These are phyloP conservation scores for Amaranthus cruentus DNA, from an alignment of 148 eudicot genomes.

Conservation along the genomic window DNA sequence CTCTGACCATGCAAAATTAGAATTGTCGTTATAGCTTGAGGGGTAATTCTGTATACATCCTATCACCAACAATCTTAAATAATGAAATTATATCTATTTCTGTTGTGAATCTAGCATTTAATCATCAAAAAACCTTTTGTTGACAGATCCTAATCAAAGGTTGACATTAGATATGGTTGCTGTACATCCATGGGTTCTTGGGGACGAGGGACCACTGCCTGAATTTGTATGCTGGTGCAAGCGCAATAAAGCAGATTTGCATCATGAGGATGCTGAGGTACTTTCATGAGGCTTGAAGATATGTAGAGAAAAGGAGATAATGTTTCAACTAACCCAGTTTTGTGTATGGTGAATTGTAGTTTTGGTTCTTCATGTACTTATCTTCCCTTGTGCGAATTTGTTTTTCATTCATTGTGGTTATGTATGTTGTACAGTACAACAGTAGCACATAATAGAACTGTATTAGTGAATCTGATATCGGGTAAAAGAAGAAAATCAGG, in stretches of 20 bases:
- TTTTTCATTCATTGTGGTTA: conserved; percentile 9
- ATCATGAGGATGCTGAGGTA: conserved; percentile 14
- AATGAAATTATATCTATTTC: background rate
- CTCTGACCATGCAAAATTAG: too few species aligned
- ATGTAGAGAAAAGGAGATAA: conserved; percentile 1
- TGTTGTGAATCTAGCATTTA: background rate
- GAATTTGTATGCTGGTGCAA: conserved; percentile 82
- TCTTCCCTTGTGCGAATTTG: background rate
- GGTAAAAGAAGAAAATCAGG: background rate
- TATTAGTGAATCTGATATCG: conserved; percentile 10
- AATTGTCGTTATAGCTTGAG: background rate
- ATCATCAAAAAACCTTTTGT: background rate
- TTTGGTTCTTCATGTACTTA: background rate
- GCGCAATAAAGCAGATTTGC: conserved; percentile 28
- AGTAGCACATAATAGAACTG: conserved; percentile 7
- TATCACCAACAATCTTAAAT: background rate
- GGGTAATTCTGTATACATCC: background rate
- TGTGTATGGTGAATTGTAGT: background rate
- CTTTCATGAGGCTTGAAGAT: background rate
- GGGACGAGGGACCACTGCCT: conserved; percentile 76
- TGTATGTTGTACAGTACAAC: conserved; percentile 21
- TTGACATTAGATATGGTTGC: conserved; percentile 63
- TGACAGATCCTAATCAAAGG: conserved; percentile 71
- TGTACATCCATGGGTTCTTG: conserved; percentile 72
- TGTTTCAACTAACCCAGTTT: conserved; percentile 10